A percentile compares a stretch with the other conserved stretches of the same genome.
These are phyloP conservation scores for Pezizomycotina sp. DNA, from an alignment of 2,329 filamentous ascomycete species.

Conservation along the genomic window DNA sequence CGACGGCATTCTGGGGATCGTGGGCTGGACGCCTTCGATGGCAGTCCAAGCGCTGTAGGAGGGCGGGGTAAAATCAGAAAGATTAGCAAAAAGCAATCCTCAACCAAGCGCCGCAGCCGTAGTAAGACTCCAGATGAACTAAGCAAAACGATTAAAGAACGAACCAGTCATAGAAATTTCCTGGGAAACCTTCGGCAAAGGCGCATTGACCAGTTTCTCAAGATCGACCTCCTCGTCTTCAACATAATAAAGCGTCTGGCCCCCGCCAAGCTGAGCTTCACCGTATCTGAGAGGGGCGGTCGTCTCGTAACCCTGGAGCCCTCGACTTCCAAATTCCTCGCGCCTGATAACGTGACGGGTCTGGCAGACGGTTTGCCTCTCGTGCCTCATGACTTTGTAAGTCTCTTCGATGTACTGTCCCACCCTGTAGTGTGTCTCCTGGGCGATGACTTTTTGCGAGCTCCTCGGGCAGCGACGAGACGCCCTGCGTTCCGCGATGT, in stretches of 20 bases:
- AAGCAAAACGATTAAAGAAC: slow-evolving; percentile 26
- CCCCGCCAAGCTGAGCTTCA: slow-evolving; percentile 81
- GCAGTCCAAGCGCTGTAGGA: too few species aligned
- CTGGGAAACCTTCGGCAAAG: slow-evolving; percentile 80
- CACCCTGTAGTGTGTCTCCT: slow-evolving; percentile 90
- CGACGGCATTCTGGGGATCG: slow-evolving; percentile 90
- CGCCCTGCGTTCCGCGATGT: slow-evolving; percentile 90
- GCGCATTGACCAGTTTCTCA: slow-evolving; percentile 94
- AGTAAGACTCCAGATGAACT: neutral
- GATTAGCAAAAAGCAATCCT: slow-evolving; percentile 1
- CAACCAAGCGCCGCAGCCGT: neutral
- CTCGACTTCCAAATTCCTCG: slow-evolving; percentile 78
- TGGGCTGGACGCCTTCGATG: slow-evolving; percentile 90
- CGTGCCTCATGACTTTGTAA: slow-evolving; percentile 88
- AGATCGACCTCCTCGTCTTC: slow-evolving; percentile 98
- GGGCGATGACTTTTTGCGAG: slow-evolving; percentile 71
- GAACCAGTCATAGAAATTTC: slow-evolving; percentile 82
- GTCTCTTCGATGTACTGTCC: slow-evolving; percentile 87
- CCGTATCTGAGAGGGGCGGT: slow-evolving; percentile 78
- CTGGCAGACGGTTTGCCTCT: slow-evolving; percentile 67
- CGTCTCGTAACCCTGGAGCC: slow-evolving; percentile 94
- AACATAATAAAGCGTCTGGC: slow-evolving; percentile 89
- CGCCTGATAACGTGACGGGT: slow-evolving; percentile 74
- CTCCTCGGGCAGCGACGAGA: slow-evolving; percentile 64
- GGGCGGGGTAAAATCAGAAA: slow-evolving; percentile 47